Conservation (phyloP, 441 rosid species). For the Raphanus hybrid region DNA sequence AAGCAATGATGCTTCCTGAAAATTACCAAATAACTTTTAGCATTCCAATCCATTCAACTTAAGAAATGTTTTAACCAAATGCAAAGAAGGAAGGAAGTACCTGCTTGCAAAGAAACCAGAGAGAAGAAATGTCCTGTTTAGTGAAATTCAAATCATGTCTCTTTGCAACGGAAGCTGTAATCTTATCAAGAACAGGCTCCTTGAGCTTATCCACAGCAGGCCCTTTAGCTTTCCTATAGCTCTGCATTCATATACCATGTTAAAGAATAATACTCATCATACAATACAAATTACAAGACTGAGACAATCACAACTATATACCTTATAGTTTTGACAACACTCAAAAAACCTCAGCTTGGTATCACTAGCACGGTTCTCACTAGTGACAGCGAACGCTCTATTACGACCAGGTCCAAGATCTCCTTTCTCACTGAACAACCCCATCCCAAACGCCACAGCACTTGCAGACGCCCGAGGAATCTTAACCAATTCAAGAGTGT, state of each 20-base stretch:
- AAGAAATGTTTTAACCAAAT: too few relatives aligned
- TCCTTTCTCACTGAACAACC: slow-evolving; percentile 82
- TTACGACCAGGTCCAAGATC: slow-evolving; percentile 79
- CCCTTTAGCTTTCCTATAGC: slow-evolving; percentile 56
- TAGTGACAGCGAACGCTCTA: slow-evolving; percentile 78
- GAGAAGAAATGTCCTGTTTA: slow-evolving; percentile 74
- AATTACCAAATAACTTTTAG: background rate
- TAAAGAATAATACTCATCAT: background rate
- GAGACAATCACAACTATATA: too few relatives aligned
- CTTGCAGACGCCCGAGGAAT: slow-evolving; percentile 95
- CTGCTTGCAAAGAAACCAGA: slow-evolving; percentile 98
- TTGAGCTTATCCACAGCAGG: slow-evolving; percentile 81
- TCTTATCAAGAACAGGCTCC: slow-evolving; percentile 81
- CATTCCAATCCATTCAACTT: too few relatives aligned
- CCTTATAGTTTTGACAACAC: slow-evolving; percentile 27
- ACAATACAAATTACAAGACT: background rate
- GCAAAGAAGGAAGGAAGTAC: slow-evolving; percentile 36
- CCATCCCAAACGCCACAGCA: slow-evolving; percentile 98
- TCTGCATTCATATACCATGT: slow-evolving; percentile 44
- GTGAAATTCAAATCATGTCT: slow-evolving; percentile 69
- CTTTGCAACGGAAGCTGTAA: slow-evolving; percentile 59
- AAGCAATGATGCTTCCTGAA: slow-evolving; percentile 7
- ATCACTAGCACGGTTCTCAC: slow-evolving; percentile 95
- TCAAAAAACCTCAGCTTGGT: slow-evolving; percentile 74
- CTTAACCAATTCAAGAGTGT: slow-evolving; percentile 46